A percentile compares a stretch with the other conserved stretches of the same genome.
These are phyloP conservation scores for Raphanus raphanistrum DNA, from an alignment of 345 rosid genomes.

Conservation along the genomic window DNA sequence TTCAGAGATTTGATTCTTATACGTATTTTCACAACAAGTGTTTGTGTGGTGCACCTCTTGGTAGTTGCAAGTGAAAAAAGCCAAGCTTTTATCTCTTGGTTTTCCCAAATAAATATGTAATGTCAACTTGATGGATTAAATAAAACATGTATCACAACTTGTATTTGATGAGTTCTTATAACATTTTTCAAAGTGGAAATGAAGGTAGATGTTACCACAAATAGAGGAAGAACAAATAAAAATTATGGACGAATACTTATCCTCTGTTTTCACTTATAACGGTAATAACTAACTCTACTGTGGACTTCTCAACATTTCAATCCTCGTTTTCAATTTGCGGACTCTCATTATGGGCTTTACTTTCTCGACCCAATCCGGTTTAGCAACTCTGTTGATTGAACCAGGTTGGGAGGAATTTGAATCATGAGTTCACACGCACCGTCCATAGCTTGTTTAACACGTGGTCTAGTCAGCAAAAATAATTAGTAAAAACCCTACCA, in stretches of 20 bases:
- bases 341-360: not conserved
- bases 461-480: conserved; percentile 24
- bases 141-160: not conserved
- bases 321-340: not conserved
- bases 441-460: conserved; percentile 7
- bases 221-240: not conserved
- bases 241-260: not conserved
- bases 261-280: not conserved
- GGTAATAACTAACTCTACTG: not conserved
- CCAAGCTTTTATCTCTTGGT: not conserved
- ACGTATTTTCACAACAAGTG: conserved; percentile 67
- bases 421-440: not conserved
- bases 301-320: too few relatives aligned
- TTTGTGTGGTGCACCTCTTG: conserved; percentile 78
- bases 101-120: not conserved
- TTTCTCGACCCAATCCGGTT: not conserved
- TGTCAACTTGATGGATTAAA: not conserved
- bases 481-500: not conserved
- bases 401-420: not conserved
- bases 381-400: not conserved
- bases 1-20: conserved; percentile 58
- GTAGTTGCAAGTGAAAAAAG: conserved; percentile 40
- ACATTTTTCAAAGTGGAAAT: not conserved
- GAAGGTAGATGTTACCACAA: not conserved
- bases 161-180: conserved; percentile 1